Evolutionary conservation across 202 grass and related monocot genomes (phyloP), one percentile per base, ranked within the genome.

Genomic region (Miscanthus sacchariflorus): DNA sequence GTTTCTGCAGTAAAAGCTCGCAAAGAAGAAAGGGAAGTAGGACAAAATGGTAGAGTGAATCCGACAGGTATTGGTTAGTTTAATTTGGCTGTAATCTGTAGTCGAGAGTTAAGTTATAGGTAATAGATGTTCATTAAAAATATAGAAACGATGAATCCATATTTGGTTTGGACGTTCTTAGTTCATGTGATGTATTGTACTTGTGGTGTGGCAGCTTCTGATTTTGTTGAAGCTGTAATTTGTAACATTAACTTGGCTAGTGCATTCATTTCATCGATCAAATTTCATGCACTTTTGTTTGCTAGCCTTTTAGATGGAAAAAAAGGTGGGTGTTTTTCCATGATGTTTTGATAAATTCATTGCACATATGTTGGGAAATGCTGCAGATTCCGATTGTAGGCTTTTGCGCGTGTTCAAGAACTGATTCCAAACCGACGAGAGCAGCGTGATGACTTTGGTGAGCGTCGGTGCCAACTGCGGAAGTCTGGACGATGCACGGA

Each of bases 1-100:
- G 7, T 30, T 82, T 10, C 61, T 40, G 7, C 4, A 23, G 71
- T 49, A 49, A 39, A 86, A 72, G 52, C 43, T 72, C 1, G 9
- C 23, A 71, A 81, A 43, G 35, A 19, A 72, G 36, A 6, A 64
- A 30, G 6, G 2, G 81, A 72, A 73, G 27, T 67, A 86, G 90
- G 49, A 59, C 24, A 71, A 24, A 84, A 71, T 65, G 63, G 30
- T 88, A 91, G 85, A 76, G 30, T 36, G n/a, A 46, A 63, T 45
- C 63, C 15, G 19, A 70, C 45, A 88, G 8, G 65, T 43, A 38
- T 74, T 77, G 33, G 18, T 21, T 58, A 49, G 74, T 70, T 72
- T 70, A 45, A 38, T 64, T 73, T 8, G 72, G 43, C 8, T 79
- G 78, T 59, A 86, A 56, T 80, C 59, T 65, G 9, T 18, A 74